Base-by-base conservation (phyloP, 2,329 filamentous ascomycete species). In the Emergomyces pasteurianus region DNA sequence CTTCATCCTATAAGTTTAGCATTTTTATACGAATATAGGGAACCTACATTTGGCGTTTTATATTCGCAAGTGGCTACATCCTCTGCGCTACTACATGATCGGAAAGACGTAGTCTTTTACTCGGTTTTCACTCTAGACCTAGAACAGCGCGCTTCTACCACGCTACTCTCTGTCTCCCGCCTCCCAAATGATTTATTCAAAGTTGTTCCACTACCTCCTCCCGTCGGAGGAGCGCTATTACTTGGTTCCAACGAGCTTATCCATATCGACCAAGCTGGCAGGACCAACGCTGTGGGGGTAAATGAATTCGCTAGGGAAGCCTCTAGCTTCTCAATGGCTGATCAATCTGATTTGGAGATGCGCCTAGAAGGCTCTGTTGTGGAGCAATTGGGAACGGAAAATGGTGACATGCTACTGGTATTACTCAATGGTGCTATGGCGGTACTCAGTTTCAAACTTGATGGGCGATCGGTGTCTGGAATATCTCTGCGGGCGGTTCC, bases 81-180 rank as follows among this genome's bases (percentile, higher is more conserved):
- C n/a, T 80, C 82, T 60, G 86, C 89, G 2, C 79, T 97, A 59
- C 75, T 86, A 31, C 77, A 82, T 64, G 88, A 91, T 68, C 84
- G 90, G 65, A 94, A 87, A 70, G 94, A 99, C 71, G 84, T 89
- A 67, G 79, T 96, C 55, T 87, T 86, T 21, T 99, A 96, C 76
- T 91, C 91, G 70, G 92, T 99, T 63, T 96, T 96, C 70, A 96
- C 94, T 0, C 80, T 99, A 58, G 94, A 99, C 70, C 80, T 99
- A 55, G 90, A 96, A 68, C 92, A 97, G 72, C 88, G 87, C 67
- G 92, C 92, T 2, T 96, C 92, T 3, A 99, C 94, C 1, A 91
- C 90, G 1, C 89, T 99, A 65, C 81, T 97, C 8, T 94, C 92
- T 0, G 90, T 97, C 55, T 81, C 84, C 26, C 87, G 86, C 47